phyloP scores from a whole-genome alignment of 345 rosid species.

The Turnera subulata region DNA sequence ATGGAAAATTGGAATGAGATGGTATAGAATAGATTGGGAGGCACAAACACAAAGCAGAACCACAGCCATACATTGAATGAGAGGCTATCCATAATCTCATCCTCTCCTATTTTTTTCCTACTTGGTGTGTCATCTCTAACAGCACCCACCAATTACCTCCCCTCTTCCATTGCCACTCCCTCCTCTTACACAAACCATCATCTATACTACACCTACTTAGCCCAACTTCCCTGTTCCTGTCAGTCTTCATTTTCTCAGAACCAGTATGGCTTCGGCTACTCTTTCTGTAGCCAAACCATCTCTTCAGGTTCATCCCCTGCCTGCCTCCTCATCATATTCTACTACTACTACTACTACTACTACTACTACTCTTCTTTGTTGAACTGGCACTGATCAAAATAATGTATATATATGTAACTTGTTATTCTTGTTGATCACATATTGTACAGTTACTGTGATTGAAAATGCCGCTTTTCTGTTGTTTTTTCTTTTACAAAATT shows the following conservation, averaged over 20 bases:
- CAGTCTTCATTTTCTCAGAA: background rate
- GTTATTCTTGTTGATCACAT: too few relatives aligned
- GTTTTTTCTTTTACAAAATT: background rate
- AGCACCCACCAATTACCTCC: conserved; percentile 25
- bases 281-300: conserved; percentile 80
- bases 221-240: background rate
- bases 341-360: too few relatives aligned
- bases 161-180: background rate
- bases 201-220: background rate
- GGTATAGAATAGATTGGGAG: too few relatives aligned
- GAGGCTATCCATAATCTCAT: conserved; percentile 90
- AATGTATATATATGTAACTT: too few relatives aligned
- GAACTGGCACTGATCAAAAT: too few relatives aligned
- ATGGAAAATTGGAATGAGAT: too few relatives aligned
- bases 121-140: conserved; percentile 13
- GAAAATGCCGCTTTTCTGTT: background rate
- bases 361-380: background rate
- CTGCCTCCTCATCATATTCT: too few relatives aligned
- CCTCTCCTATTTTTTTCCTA: conserved; percentile 41
- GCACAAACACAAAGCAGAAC: conserved; percentile 25
- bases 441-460: too few relatives aligned
- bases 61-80: conserved; percentile 46
- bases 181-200: background rate
- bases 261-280: conserved; percentile 86
- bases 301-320: conserved; percentile 88